These are phyloP conservation scores for Serendipita indica DNA, from an alignment of 768 basidiomycete species.

Conservation along the genomic window DNA sequence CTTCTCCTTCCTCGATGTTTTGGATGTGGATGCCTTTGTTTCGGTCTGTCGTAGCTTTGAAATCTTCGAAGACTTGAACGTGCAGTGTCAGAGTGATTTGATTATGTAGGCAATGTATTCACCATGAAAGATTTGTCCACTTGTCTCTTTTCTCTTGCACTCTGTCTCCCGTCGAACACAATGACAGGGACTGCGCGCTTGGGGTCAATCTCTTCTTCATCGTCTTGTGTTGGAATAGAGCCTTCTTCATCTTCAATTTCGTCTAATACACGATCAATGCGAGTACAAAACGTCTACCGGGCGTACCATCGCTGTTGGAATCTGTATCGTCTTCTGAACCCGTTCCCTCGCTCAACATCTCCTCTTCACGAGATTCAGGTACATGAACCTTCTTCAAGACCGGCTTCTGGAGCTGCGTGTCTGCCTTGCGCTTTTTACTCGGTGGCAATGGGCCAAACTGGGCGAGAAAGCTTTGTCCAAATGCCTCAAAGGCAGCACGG, in stretches of 20 bases:
- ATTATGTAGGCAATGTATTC: slow-evolving; percentile 14
- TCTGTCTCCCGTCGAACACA: slow-evolving; percentile 35
- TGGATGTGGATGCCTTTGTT: slow-evolving; percentile 12
- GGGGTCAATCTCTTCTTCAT: slow-evolving; percentile 8
- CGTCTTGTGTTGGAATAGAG: neutral
- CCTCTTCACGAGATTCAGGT: too few relatives aligned
- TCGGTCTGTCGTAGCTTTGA: slow-evolving; percentile 36
- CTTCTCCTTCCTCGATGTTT: slow-evolving; percentile 15
- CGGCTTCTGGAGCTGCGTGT: slow-evolving; percentile 10
- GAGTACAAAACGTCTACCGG: too few relatives aligned
- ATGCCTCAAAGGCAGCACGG: slow-evolving; percentile 29
- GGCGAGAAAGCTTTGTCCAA: slow-evolving; percentile 32
- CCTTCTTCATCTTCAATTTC: slow-evolving; percentile 10
- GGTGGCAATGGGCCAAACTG: slow-evolving; percentile 24
- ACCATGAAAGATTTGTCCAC: slow-evolving; percentile 68
- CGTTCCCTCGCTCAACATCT: too few relatives aligned
- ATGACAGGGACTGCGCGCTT: slow-evolving; percentile 31
- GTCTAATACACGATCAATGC: too few relatives aligned
- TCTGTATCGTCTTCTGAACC: too few relatives aligned
- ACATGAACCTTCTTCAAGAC: slow-evolving; percentile 16
- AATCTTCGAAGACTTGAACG: slow-evolving; percentile 61
- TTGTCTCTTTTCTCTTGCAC: slow-evolving; percentile 24
- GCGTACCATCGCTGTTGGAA: too few relatives aligned
- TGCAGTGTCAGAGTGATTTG: neutral
- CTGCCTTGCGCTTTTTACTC: slow-evolving; percentile 5